A percentile compares a stretch with the other conserved stretches of the same genome.
These are phyloP conservation scores for Groenewaldozyma tartarivorans DNA, from an alignment of 805 yeast genomes.

Conservation along the genomic window DNA sequence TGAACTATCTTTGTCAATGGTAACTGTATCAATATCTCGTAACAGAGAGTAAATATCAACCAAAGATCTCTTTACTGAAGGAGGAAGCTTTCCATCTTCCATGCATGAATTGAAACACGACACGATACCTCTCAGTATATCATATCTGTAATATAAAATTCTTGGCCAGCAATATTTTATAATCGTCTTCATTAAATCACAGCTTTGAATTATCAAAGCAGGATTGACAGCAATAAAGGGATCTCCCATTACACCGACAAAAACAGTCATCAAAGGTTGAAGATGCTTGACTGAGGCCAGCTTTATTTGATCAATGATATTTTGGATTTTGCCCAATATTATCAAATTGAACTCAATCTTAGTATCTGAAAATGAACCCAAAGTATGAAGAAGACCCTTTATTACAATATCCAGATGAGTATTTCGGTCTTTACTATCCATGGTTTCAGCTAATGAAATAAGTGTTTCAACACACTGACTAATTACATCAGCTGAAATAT, in stretches of 20 bases:
- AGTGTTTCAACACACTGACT: conserved; percentile 35
- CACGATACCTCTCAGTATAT: conserved; percentile 19
- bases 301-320: conserved; percentile 13
- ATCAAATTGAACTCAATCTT: conserved; percentile 15
- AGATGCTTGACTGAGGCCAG: conserved; percentile 19
- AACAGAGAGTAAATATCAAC: background rate
- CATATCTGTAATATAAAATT: conserved; percentile 20
- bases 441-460: conserved; percentile 28
- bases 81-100: conserved; percentile 5
- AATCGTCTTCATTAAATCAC: conserved; percentile 9
- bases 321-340: conserved; percentile 10
- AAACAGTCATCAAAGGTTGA: conserved; percentile 15
- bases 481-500: conserved; percentile 13
- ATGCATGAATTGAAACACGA: conserved; percentile 12
- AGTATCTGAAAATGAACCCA: conserved; percentile 16
- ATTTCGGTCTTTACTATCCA: background rate
- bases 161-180: conserved; percentile 21
- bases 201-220: conserved; percentile 12
- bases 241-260: conserved; percentile 20
- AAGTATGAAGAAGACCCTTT: conserved; percentile 21
- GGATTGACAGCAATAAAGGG: conserved; percentile 22
- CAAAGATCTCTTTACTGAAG: background rate
- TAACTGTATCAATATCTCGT: background rate
- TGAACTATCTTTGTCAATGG: background rate
- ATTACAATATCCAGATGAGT: conserved; percentile 21